Conservation (phyloP, 805 yeast genomes). For the Cyberlindnera bimundalis region DNA sequence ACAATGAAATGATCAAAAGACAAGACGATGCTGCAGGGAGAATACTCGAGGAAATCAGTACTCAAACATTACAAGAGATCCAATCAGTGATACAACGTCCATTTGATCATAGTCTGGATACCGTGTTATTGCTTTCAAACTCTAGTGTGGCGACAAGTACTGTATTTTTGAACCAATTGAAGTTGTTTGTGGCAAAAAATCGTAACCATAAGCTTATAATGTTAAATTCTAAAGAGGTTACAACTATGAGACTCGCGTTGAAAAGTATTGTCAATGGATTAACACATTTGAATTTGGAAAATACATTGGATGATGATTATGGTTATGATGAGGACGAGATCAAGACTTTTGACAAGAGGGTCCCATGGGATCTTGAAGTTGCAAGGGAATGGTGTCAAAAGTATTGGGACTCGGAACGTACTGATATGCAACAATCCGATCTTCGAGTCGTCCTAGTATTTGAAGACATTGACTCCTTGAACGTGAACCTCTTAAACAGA, state of each 20-base stretch:
- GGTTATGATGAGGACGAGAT: slow-evolving; percentile 17
- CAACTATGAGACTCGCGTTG: slow-evolving; percentile 25
- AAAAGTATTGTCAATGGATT: slow-evolving; percentile 22
- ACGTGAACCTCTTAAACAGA: slow-evolving; percentile 18
- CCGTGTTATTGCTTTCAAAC: slow-evolving; percentile 21
- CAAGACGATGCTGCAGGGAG: slow-evolving; percentile 16
- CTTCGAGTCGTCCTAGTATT: slow-evolving; percentile 22
- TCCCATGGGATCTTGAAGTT: slow-evolving; percentile 26
- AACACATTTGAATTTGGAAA: slow-evolving; percentile 7
- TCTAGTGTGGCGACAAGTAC: slow-evolving; percentile 24
- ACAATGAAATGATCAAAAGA: slow-evolving; percentile 9
- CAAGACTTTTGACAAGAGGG: slow-evolving; percentile 19
- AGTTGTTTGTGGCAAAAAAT: slow-evolving; percentile 7
- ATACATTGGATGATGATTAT: neutral
- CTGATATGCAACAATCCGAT: slow-evolving; percentile 7
- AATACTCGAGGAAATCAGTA: slow-evolving; percentile 19
- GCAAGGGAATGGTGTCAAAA: slow-evolving; percentile 25
- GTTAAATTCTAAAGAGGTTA: slow-evolving; percentile 25
- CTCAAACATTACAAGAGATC: slow-evolving; percentile 16
- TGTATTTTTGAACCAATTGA: slow-evolving; percentile 16
- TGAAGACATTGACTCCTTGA: slow-evolving; percentile 28
- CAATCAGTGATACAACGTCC: slow-evolving; percentile 8
- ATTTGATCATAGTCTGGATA: slow-evolving; percentile 10
- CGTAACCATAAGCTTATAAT: slow-evolving; percentile 15
- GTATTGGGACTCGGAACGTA: slow-evolving; percentile 3